Conservation (phyloP, 768 basidiomycete species). For the Tephrocybe rancida region DNA sequence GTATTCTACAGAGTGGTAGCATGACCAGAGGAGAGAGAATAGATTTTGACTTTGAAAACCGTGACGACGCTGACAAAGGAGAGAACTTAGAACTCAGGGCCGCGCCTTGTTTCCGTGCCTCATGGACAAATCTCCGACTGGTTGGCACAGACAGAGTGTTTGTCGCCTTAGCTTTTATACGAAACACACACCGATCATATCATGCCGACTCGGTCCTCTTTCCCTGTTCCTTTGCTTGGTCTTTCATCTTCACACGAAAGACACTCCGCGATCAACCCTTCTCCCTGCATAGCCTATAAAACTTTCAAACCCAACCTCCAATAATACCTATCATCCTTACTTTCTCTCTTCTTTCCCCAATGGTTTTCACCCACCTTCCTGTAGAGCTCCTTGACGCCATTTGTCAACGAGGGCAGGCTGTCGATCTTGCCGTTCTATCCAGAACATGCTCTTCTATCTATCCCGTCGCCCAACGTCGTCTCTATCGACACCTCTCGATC, state of each 20-base stretch:
- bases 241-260: background rate
- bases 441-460: constrained; percentile 41
- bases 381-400: constrained; percentile 64
- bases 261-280: background rate
- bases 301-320: constrained; percentile 26
- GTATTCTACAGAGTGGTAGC: constrained; percentile 15
- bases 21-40: constrained; percentile 11
- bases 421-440: constrained; percentile 54
- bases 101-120: constrained; percentile 18
- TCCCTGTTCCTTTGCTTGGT: constrained; percentile 3
- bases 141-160: background rate
- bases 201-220: constrained; percentile 26
- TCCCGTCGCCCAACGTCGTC: constrained; percentile 55
- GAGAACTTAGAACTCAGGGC: constrained; percentile 15
- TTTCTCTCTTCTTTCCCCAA: constrained; percentile 25
- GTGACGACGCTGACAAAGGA: constrained; percentile 13
- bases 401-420: constrained; percentile 26
- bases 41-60: constrained; percentile 1
- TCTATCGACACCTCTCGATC: constrained; percentile 62
- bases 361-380: constrained; percentile 55
- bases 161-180: constrained; percentile 20
- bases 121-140: constrained; percentile 20
- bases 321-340: background rate
- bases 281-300: constrained; percentile 20
- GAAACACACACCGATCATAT: constrained; percentile 20